These are phyloP conservation scores for Nakazawaea ishiwadae DNA, from an alignment of 805 yeast species.

Conservation along the genomic window DNA sequence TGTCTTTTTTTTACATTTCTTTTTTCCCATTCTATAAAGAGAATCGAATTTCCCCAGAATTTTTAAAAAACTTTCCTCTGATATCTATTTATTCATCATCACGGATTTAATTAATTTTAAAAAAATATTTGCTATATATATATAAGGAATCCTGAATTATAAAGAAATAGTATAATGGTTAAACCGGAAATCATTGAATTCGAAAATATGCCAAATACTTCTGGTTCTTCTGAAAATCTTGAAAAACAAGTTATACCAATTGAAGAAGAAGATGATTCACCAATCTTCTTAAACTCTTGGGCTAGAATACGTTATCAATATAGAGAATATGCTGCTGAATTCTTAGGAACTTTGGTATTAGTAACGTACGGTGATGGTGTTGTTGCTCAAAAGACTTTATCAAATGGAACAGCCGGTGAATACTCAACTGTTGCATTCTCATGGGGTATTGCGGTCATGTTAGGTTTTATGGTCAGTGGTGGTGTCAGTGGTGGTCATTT, in stretches of 20 bases:
- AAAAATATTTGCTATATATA: neutral
- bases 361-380: constrained; percentile 45
- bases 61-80: neutral
- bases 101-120: neutral
- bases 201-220: constrained; percentile 10
- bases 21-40: constrained; percentile 3
- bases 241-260: neutral
- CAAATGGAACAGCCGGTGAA: constrained; percentile 34
- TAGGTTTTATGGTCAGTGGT: constrained; percentile 47
- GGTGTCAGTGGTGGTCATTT: constrained; percentile 58
- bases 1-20: neutral
- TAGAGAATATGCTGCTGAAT: constrained; percentile 49
- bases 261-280: constrained; percentile 8
- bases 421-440: constrained; percentile 37
- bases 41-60: neutral
- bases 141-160: too few species aligned
- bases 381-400: constrained; percentile 38
- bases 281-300: constrained; percentile 21
- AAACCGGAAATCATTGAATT: constrained; percentile 10
- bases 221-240: constrained; percentile 4
- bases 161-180: constrained; percentile 3
- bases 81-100: neutral
- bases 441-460: constrained; percentile 53
- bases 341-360: constrained; percentile 43
- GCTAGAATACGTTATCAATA: constrained; percentile 27